Conservation (phyloP, 164 flowering plant species). For the Stephania cephalantha region DNA sequence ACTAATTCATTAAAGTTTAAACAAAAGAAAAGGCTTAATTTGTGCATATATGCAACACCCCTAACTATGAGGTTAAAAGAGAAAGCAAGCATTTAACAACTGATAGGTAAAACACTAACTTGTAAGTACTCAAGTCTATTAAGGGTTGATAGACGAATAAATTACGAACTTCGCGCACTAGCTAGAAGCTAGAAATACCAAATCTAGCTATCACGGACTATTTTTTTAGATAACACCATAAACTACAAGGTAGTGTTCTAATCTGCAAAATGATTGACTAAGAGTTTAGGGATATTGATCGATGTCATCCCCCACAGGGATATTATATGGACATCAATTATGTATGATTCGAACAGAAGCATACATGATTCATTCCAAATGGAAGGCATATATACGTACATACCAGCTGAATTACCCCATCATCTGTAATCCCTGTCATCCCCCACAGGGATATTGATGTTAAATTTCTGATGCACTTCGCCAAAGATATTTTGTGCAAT, state of each 20-base stretch:
- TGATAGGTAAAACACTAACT: background rate
- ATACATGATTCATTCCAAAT: too few relatives aligned
- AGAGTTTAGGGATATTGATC: too few relatives aligned
- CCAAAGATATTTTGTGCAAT: slow-evolving; percentile 54
- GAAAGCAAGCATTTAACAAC: background rate
- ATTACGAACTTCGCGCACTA: too few relatives aligned
- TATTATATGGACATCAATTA: too few relatives aligned
- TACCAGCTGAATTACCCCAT: slow-evolving; percentile 86
- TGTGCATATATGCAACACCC: background rate
- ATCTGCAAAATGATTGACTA: too few relatives aligned
- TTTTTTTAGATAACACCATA: too few relatives aligned
- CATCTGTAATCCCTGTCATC: slow-evolving; percentile 77
- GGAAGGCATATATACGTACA: slow-evolving; percentile 26
- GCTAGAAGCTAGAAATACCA: too few relatives aligned
- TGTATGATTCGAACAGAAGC: too few relatives aligned
- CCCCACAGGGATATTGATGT: slow-evolving; percentile 92
- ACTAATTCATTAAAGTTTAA: background rate
- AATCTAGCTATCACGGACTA: too few relatives aligned
- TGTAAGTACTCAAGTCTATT: background rate
- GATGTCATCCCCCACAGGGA: too few relatives aligned
- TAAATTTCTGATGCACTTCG: slow-evolving; percentile 74
- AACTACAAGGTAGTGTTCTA: too few relatives aligned
- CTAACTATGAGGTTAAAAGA: background rate
- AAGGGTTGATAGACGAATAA: background rate
- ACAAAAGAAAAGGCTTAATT: background rate